These are phyloP conservation scores for Didymella pinodella DNA, from an alignment of 2,329 filamentous ascomycete species.

Conservation along the genomic window DNA sequence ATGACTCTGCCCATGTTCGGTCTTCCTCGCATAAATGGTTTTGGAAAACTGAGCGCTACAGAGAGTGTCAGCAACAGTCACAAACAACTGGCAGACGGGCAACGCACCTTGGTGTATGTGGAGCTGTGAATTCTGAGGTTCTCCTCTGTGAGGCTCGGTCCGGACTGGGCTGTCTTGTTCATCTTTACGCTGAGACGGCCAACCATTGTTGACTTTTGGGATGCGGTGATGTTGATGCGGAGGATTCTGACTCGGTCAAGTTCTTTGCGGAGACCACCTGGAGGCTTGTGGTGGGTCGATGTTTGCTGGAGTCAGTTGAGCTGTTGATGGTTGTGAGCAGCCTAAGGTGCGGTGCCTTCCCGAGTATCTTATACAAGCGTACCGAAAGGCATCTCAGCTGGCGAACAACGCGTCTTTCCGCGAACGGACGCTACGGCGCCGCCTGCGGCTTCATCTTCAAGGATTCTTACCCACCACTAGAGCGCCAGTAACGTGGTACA, in stretches of 20 bases:
- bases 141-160: constrained; percentile 37
- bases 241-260: constrained; percentile 10
- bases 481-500: constrained; percentile 34
- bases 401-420: constrained; percentile 24
- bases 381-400: constrained; percentile 17
- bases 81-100: not conserved
- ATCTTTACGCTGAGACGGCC: constrained; percentile 16
- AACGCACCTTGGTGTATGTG: constrained; percentile 34
- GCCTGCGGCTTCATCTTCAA: constrained; percentile 27
- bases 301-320: constrained; percentile 6
- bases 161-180: constrained; percentile 13
- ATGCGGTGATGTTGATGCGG: constrained; percentile 6
- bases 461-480: constrained; percentile 30
- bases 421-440: constrained; percentile 31
- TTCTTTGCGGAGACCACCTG: not conserved
- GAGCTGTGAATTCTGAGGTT: constrained; percentile 44
- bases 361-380: constrained; percentile 25
- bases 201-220: constrained; percentile 19
- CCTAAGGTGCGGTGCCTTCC: constrained; percentile 6
- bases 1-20: constrained; percentile 23
- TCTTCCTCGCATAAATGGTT: constrained; percentile 29
- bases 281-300: not conserved
- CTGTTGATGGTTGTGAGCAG: constrained; percentile 6
- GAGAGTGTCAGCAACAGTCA: constrained; percentile 14
- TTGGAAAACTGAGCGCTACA: constrained; percentile 22